Evolutionary conservation across 805 yeast species (phyloP).

Genomic region (Yamadazyma philogaea): DNA sequence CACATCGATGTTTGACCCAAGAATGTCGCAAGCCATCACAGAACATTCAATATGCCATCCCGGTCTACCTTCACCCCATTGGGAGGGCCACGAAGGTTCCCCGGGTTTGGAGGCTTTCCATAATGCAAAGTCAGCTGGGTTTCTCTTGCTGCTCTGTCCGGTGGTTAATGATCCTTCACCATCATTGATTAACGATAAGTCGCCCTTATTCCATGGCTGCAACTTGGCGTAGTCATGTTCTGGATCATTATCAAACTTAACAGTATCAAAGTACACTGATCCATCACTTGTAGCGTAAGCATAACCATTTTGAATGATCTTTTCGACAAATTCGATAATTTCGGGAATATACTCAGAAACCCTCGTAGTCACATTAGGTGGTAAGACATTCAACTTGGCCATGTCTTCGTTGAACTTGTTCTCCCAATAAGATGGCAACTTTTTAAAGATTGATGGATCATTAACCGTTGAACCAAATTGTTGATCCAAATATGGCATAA

Average conservation of each 20-base stretch:
- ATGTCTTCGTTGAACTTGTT: slow-evolving; percentile 79
- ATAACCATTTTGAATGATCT: slow-evolving; percentile 73
- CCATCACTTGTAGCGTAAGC: slow-evolving; percentile 86
- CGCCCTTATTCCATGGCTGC: slow-evolving; percentile 97
- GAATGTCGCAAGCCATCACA: slow-evolving; percentile 92
- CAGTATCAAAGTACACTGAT: slow-evolving; percentile 93
- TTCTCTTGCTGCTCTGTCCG: slow-evolving; percentile 58
- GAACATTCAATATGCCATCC: slow-evolving; percentile 99
- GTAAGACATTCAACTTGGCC: slow-evolving; percentile 77
- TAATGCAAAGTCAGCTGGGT: slow-evolving; percentile 85
- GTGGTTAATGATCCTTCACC: slow-evolving; percentile 85
- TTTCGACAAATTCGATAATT: slow-evolving; percentile 73
- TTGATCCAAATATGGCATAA: slow-evolving; percentile 69
- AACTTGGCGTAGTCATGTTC: slow-evolving; percentile 88
- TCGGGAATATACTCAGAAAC: slow-evolving; percentile 96
- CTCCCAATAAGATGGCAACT: slow-evolving; percentile 89
- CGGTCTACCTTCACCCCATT: slow-evolving; percentile 97
- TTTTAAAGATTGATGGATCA: slow-evolving; percentile 80
- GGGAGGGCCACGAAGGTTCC: slow-evolving; percentile 93
- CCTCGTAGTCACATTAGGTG: slow-evolving; percentile 84
- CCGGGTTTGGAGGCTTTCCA: slow-evolving; percentile 98
- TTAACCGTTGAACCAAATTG: slow-evolving; percentile 72
- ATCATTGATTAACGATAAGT: slow-evolving; percentile 78
- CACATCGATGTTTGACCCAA: slow-evolving; percentile 83
- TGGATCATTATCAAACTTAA: slow-evolving; percentile 65